Conservation (phyloP, 169 alveolate genomes). For the Cryptosporidium ubiquitum region DNA sequence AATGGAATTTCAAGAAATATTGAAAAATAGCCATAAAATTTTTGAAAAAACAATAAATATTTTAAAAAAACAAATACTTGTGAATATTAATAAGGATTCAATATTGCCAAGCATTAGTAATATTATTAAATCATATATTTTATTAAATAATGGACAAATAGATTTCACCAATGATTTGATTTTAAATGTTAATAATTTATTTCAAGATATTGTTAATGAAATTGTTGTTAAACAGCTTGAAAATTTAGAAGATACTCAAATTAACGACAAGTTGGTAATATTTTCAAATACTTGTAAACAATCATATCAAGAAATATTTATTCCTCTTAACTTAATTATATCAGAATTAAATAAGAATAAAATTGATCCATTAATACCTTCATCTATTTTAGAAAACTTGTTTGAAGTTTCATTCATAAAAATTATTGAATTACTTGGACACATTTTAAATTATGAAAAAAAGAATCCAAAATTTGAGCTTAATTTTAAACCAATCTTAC, state of each 20-base stretch:
- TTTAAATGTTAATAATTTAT: slow-evolving; percentile 10
- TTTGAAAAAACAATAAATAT: slow-evolving; percentile 39
- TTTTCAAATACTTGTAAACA: slow-evolving; percentile 29
- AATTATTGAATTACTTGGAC: slow-evolving; percentile 12
- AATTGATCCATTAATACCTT: neutral
- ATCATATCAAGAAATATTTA: slow-evolving; percentile 19
- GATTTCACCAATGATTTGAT: slow-evolving; percentile 24
- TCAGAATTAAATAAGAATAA: neutral
- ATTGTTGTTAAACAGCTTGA: slow-evolving; percentile 5
- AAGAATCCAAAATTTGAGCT: neutral
- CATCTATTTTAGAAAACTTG: neutral
- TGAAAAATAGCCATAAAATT: neutral
- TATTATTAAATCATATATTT: slow-evolving; percentile 33
- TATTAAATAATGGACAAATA: neutral
- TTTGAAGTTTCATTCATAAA: slow-evolving; percentile 12
- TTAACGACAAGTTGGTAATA: neutral
- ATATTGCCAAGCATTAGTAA: neutral
- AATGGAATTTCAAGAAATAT: neutral
- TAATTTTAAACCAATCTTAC: neutral
- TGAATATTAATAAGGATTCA: slow-evolving; percentile 5
- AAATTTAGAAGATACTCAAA: neutral
- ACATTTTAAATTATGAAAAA: neutral
- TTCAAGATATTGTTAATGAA: slow-evolving; percentile 44
- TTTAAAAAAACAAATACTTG: slow-evolving; percentile 14
- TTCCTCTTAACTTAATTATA: slow-evolving; percentile 14